These are phyloP conservation scores for Bassia scoparia DNA, from an alignment of 148 eudicot species.

Conservation along the genomic window DNA sequence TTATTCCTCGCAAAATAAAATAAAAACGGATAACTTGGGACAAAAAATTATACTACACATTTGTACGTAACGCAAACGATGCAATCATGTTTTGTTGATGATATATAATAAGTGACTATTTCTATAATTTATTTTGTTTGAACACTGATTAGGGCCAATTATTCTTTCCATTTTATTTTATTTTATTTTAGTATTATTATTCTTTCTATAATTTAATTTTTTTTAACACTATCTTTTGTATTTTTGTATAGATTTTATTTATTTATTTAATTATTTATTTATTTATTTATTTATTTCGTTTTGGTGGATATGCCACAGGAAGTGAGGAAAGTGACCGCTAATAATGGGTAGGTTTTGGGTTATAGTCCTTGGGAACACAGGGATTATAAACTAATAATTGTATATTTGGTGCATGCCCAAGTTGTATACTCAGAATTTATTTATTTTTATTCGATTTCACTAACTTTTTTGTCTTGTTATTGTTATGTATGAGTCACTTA, in stretches of 20 bases:
- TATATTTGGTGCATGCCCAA: background rate
- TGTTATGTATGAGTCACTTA: too few species aligned
- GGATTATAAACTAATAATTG: background rate
- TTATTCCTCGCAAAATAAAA: background rate
- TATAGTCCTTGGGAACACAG: background rate
- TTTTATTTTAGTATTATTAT: background rate
- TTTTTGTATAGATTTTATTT: background rate
- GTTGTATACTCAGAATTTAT: too few species aligned
- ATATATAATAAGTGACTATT: background rate
- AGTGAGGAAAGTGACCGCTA: background rate
- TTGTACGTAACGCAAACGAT: conserved; percentile 15
- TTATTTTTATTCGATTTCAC: too few species aligned
- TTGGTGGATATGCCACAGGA: background rate
- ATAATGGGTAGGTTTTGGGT: background rate
- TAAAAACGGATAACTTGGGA: background rate
- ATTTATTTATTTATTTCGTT: too few species aligned
- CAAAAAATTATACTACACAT: conserved; percentile 6
- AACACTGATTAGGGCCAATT: conserved; percentile 1
- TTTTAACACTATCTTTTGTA: background rate
- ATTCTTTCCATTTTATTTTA: background rate
- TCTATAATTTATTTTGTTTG: conserved; percentile 2
- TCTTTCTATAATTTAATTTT: background rate
- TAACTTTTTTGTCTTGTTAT: too few species aligned
- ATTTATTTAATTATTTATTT: too few species aligned
- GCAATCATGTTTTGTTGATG: conserved; percentile 1